Evolutionary conservation across 495 filamentous ascomycete species (phyloP), one percentile per base, ranked within the genome.

Genomic region (Xylaria acuta): DNA sequence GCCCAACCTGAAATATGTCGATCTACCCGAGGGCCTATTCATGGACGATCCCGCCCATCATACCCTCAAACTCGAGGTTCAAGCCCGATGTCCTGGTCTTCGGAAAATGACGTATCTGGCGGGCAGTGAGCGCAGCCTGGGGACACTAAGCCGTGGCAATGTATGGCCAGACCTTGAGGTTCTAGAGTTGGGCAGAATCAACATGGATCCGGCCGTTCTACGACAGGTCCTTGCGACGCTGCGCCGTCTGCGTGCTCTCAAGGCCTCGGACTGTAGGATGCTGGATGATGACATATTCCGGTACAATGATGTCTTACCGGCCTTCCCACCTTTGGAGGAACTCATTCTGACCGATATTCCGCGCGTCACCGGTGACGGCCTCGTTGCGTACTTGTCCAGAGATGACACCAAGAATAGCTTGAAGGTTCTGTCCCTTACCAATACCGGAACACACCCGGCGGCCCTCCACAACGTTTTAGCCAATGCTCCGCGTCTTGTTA

Each of bases 21-120:
- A 99, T 81, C 85, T 99, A 18, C 95, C 96, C 9, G 92, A 94
- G 74, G 94, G 94, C 51, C 84, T 97, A 71, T 97, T 88, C 81
- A 89, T 85, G 56, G 94, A 96, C 74, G 94, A 97, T 71, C 81
- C 89, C 7, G 85, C 88, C 3, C 97, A 91, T 76, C 77, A 90
- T 45, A 89, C 92, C 0, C 79, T 99, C 75, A 90, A 92, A 72
- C 89, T 94, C 71, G 96, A 97, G 77, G 81, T 98, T 36, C 92
- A 95, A 81, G 90, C 88, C 4, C 88, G 92, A 41, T 98, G 94
- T 79, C 88, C 91, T 38, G 89, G 97, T 75, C 81, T 98, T 34
- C 89, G 94, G 62, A 94, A 93, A 75, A 98, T 98, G 94, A 89
- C 86, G 40, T 99, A 97, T 82, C 85, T 86, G 51, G 81, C 84